A percentile compares a stretch with the other conserved stretches of the same genome.
phyloP scores from a whole-genome alignment of 2,329 filamentous ascomycete species.

The Phialophora expanda region DNA sequence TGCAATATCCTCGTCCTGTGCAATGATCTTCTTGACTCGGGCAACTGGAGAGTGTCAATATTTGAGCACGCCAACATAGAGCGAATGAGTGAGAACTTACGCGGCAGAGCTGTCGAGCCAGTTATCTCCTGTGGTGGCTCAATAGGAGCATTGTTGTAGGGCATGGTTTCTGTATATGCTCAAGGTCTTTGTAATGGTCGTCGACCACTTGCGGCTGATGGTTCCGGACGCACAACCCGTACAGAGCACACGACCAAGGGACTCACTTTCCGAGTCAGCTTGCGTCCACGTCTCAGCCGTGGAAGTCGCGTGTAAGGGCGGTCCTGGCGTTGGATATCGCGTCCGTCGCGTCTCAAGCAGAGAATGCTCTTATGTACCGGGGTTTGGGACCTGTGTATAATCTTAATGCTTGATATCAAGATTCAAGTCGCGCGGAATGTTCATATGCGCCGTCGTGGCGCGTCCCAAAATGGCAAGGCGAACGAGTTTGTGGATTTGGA shows the following conservation, averaged over 20 bases:
- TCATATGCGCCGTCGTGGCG: slow-evolving; percentile 24
- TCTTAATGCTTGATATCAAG: not conserved
- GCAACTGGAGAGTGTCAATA: slow-evolving; percentile 66
- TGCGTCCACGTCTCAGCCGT: not conserved
- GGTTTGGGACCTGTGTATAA: not conserved
- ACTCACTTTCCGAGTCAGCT: not conserved
- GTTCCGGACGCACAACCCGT: not conserved
- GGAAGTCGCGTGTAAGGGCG: not conserved
- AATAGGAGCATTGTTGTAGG: slow-evolving; percentile 86
- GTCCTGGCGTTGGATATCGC: not conserved
- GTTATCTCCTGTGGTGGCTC: slow-evolving; percentile 80
- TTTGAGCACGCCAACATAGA: not conserved
- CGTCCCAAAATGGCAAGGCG: slow-evolving; percentile 37
- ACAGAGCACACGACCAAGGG: not conserved
- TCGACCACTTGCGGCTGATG: not conserved
- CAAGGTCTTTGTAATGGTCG: not conserved
- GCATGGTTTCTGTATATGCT: slow-evolving; percentile 61
- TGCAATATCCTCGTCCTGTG: slow-evolving; percentile 80
- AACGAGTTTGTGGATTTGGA: slow-evolving; percentile 11
- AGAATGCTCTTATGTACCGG: not conserved
- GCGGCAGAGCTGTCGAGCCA: slow-evolving; percentile 80
- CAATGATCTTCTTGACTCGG: slow-evolving; percentile 93
- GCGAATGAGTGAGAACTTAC: slow-evolving; percentile 61
- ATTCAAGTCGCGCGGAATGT: slow-evolving; percentile 12
- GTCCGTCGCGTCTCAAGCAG: not conserved